phyloP scores from a whole-genome alignment of 2,329 filamentous ascomycete species.

The Claviceps fusiformis region DNA sequence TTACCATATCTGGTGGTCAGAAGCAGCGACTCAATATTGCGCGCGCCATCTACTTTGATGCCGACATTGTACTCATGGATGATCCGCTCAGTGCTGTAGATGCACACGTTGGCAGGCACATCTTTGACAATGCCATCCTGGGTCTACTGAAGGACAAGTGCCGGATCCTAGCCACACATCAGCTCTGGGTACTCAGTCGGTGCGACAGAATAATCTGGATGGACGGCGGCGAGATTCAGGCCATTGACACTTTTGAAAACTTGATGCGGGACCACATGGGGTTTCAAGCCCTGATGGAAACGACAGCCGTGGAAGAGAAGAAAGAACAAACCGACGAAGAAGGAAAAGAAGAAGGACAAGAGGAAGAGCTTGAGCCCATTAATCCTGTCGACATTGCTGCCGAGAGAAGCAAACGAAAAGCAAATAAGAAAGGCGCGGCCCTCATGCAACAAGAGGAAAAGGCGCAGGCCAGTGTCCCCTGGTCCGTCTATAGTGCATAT shows the following conservation, averaged over 20 bases:
- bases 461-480: constrained; percentile 63
- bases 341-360: constrained; percentile 14
- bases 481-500: constrained; percentile 68
- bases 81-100: constrained; percentile 57
- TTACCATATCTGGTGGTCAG: constrained; percentile 89
- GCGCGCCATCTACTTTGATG: constrained; percentile 58
- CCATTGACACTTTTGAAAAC: constrained; percentile 79
- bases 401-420: constrained; percentile 29
- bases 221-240: constrained; percentile 71
- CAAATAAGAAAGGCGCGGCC: constrained; percentile 42
- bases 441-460: constrained; percentile 64
- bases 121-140: constrained; percentile 90
- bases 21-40: constrained; percentile 94
- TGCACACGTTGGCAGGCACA: constrained; percentile 55
- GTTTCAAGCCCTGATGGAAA: constrained; percentile 76
- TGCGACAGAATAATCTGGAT: constrained; percentile 92
- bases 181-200: constrained; percentile 79
- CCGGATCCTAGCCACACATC: constrained; percentile 83
- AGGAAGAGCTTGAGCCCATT: constrained; percentile 34
- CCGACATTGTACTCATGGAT: constrained; percentile 56
- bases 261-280: constrained; percentile 66
- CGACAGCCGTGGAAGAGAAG: constrained; percentile 58
- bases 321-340: constrained; percentile 32
- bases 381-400: constrained; percentile 20
- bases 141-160: constrained; percentile 82